Percentiles rank a stretch among this genome's conserved stretches.
Evolutionary conservation across 371 early-diverging fungal species (phyloP).

Genomic region (Apophysomyces elegans): DNA sequence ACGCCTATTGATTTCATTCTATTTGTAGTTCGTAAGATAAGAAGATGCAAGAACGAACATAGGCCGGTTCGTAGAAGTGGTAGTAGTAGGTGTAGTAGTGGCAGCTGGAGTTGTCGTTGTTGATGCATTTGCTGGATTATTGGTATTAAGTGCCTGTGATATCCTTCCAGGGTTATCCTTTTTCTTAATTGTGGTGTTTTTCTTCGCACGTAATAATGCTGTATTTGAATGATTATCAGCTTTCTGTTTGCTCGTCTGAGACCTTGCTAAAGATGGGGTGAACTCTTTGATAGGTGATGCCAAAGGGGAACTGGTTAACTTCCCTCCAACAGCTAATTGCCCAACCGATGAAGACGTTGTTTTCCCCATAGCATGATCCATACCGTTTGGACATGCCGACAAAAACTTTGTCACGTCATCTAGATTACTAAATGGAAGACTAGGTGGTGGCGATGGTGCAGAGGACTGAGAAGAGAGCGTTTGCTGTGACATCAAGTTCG

Average conservation of each 20-base stretch:
- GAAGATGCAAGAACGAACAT: slow-evolving; percentile 32
- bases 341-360: neutral
- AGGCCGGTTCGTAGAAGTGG: slow-evolving; percentile 17
- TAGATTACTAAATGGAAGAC: slow-evolving; percentile 22
- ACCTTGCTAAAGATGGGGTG: neutral
- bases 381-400: slow-evolving; percentile 15
- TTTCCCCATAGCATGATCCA: slow-evolving; percentile 4
- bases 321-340: slow-evolving; percentile 6
- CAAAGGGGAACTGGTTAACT: slow-evolving; percentile 1
- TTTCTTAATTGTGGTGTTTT: neutral
- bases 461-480: slow-evolving; percentile 17
- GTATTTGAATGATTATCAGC: neutral
- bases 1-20: slow-evolving; percentile 2
- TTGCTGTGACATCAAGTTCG: slow-evolving; percentile 16
- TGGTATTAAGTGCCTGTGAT: neutral
- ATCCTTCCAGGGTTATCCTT: neutral
- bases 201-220: neutral
- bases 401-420: slow-evolving; percentile 28
- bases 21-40: slow-evolving; percentile 26
- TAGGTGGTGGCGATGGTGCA: neutral
- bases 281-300: slow-evolving; percentile 11
- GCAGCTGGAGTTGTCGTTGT: slow-evolving; percentile 13
- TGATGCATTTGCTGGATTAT: neutral
- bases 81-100: neutral
- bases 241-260: neutral